Evolutionary conservation across 148 eudicot species (phyloP).

Genomic region (Suaeda aralocaspica): DNA sequence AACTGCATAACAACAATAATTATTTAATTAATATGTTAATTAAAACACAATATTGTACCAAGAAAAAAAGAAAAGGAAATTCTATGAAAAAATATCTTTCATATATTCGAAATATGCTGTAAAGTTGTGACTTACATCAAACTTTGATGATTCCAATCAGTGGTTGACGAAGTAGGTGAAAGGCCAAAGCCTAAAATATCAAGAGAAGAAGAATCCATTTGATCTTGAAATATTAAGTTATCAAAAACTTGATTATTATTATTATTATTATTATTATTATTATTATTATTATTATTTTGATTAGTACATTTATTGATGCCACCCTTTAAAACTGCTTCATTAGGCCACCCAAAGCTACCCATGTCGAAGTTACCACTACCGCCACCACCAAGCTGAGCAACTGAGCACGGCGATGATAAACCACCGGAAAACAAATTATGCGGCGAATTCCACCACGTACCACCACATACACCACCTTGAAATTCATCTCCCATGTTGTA

Average conservation of each 20-base stretch:
- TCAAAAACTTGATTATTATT: constrained; percentile 26
- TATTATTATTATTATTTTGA: not conserved
- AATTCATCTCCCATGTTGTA: constrained; percentile 57
- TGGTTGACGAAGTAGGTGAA: constrained; percentile 40
- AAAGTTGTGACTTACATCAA: constrained; percentile 41
- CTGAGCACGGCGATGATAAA: constrained; percentile 39
- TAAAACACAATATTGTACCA: constrained; percentile 8
- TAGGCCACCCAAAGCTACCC: constrained; percentile 45
- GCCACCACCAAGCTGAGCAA: constrained; percentile 27
- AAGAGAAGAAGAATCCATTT: constrained; percentile 34
- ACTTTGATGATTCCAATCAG: constrained; percentile 53
- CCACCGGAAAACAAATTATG: constrained; percentile 37
- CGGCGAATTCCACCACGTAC: constrained; percentile 53
- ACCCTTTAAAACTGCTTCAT: constrained; percentile 27
- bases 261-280: constrained; percentile 14
- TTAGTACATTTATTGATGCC: constrained; percentile 6
- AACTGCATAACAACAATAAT: constrained; percentile 13
- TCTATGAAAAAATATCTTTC: not conserved
- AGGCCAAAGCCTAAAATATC: constrained; percentile 44
- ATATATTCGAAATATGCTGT: not conserved
- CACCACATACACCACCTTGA: constrained; percentile 61
- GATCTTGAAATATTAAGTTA: constrained; percentile 25
- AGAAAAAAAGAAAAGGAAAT: constrained; percentile 12
- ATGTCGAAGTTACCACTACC: constrained; percentile 20
- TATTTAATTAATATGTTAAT: not conserved